A percentile compares a stretch with the other conserved stretches of the same genome.
phyloP scores from a whole-genome alignment of 495 filamentous ascomycete genomes.

The Penicillium ochrochloron region DNA sequence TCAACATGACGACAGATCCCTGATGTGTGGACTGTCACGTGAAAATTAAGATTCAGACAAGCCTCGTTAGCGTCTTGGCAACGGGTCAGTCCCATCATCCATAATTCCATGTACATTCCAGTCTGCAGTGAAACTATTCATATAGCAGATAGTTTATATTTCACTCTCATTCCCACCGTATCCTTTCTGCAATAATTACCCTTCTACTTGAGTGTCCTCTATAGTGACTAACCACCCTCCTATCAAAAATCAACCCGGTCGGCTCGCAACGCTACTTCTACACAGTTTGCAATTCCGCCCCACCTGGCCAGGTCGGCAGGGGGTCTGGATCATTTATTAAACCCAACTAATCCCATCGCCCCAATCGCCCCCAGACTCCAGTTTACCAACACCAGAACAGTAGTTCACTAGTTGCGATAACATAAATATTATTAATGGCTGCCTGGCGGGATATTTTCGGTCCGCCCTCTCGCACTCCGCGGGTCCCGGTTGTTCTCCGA shows the following conservation, averaged over 20 bases:
- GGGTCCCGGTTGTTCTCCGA: background rate
- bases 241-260: background rate
- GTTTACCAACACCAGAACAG: too few relatives aligned
- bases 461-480: background rate
- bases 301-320: background rate
- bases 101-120: too few relatives aligned
- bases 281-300: background rate
- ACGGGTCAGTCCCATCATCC: background rate
- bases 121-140: too few relatives aligned
- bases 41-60: slow-evolving; percentile 7
- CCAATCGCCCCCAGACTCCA: background rate
- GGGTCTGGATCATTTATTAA: background rate
- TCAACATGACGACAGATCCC: background rate
- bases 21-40: background rate
- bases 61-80: background rate
- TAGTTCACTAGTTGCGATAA: background rate
- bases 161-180: background rate
- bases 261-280: background rate
- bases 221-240: background rate
- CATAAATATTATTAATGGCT: background rate
- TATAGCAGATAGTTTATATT: too few relatives aligned
- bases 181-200: background rate
- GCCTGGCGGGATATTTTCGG: background rate
- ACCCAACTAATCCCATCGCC: background rate
- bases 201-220: background rate